Percentiles rank a stretch among this genome's conserved stretches.
Conservation (phyloP, 2,329 filamentous ascomycete species). For the Parastagonospora avenae region DNA sequence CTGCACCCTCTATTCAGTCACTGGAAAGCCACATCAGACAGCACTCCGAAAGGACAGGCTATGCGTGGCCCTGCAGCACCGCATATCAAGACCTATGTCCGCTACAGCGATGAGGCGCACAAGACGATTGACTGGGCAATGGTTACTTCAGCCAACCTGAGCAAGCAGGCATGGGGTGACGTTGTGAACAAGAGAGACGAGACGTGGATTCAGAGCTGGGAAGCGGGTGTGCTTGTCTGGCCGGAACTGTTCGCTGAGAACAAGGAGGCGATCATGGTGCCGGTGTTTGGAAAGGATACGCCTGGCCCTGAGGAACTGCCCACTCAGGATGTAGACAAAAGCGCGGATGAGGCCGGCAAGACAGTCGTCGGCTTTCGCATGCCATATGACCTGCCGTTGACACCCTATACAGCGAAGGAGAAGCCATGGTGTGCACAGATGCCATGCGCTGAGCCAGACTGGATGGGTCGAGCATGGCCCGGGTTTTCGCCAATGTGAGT, state of each 20-base stretch:
- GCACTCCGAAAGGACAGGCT: constrained; percentile 14
- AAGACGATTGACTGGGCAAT: constrained; percentile 78
- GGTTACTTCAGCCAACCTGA: constrained; percentile 88
- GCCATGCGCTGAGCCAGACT: constrained; percentile 66
- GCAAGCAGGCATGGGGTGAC: constrained; percentile 87
- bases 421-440: constrained; percentile 77
- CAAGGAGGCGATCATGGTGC: constrained; percentile 62
- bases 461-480: constrained; percentile 54
- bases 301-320: constrained; percentile 46
- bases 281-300: constrained; percentile 67
- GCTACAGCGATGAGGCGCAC: constrained; percentile 56
- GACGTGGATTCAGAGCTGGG: constrained; percentile 77
- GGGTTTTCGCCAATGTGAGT: constrained; percentile 11
- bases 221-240: constrained; percentile 84
- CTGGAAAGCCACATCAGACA: constrained; percentile 61
- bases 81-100: constrained; percentile 88
- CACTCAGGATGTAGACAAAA: neutral
- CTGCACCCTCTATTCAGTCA: constrained; percentile 73
- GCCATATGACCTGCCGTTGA: constrained; percentile 81
- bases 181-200: constrained; percentile 61
- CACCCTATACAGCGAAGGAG: constrained; percentile 66
- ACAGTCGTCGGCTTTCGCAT: constrained; percentile 71
- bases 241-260: constrained; percentile 59
- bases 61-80: constrained; percentile 69
- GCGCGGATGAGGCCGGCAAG: constrained; percentile 1